phyloP scores from a whole-genome alignment of 1,284 basidiomycete genomes.

The Violaceomyces palustris region DNA sequence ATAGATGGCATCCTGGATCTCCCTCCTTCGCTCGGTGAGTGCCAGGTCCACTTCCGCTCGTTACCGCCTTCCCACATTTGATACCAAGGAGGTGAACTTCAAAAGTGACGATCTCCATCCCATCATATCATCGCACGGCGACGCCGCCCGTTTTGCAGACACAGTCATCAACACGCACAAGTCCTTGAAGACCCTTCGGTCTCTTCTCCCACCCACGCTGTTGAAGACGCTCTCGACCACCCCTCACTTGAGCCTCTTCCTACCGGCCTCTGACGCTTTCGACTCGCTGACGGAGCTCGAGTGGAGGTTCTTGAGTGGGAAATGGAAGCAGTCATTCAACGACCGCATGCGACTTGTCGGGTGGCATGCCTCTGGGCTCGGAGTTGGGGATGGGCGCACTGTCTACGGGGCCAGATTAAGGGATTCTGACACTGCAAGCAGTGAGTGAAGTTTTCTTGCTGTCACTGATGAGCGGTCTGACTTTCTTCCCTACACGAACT shows the following conservation, averaged over 20 bases:
- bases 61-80: no score
- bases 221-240: slow-evolving; percentile 33
- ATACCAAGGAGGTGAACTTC: no score
- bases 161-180: slow-evolving; percentile 36
- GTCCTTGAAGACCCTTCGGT: slow-evolving; percentile 40
- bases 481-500: neutral
- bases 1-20: slow-evolving; percentile 71
- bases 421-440: neutral
- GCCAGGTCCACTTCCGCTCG: no score
- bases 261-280: slow-evolving; percentile 79
- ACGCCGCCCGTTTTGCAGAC: no score
- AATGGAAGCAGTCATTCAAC: slow-evolving; percentile 23
- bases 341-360: slow-evolving; percentile 45
- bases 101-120: no score
- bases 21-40: slow-evolving; percentile 71
- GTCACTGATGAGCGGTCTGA: neutral
- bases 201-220: slow-evolving; percentile 48
- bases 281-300: slow-evolving; percentile 50
- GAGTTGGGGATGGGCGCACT: slow-evolving; percentile 33
- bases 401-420: slow-evolving; percentile 28
- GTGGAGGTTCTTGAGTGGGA: slow-evolving; percentile 33
- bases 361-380: slow-evolving; percentile 45
- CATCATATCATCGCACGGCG: no score
- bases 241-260: slow-evolving; percentile 78
- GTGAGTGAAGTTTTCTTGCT: neutral